phyloP scores from a whole-genome alignment of 306 rosid species.

The Senna siamea region DNA sequence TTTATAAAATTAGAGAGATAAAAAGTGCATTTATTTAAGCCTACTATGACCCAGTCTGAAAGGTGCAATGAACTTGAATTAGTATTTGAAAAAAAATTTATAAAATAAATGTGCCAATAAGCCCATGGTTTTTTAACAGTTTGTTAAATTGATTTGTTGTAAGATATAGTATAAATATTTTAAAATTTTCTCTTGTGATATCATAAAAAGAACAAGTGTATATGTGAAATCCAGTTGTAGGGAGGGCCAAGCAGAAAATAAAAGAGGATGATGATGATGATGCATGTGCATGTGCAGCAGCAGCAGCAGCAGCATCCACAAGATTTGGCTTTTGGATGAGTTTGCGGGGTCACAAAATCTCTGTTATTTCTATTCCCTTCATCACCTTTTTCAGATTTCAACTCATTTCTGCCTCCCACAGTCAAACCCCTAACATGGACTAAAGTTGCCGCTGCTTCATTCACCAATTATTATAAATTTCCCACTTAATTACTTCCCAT shows the following conservation, averaged over 20 bases:
- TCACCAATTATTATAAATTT: constrained; percentile 33
- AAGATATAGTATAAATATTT: no score
- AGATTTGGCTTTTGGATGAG: constrained; percentile 33
- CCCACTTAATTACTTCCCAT: not conserved
- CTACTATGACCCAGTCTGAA: no score
- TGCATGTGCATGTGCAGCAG: constrained; percentile 39
- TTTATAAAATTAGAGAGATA: no score
- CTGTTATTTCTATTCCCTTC: constrained; percentile 34
- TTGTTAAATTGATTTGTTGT: no score
- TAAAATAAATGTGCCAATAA: no score
- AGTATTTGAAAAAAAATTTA: no score
- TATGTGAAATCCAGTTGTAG: constrained; percentile 14
- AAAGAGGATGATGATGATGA: not conserved
- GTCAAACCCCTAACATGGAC: constrained; percentile 37
- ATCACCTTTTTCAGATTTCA: constrained; percentile 28
- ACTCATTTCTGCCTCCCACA: constrained; percentile 52
- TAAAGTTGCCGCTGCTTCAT: constrained; percentile 38
- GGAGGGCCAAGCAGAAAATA: constrained; percentile 11
- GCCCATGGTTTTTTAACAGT: no score
- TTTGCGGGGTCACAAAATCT: constrained; percentile 51
- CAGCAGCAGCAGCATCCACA: constrained; percentile 38
- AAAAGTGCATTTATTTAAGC: no score
- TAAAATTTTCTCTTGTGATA: no score
- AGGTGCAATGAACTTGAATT: no score
- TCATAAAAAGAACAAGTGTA: not conserved